These are phyloP conservation scores for Phytophthora chlamydospora DNA, from an alignment of 352 stramenopile species.

Conservation along the genomic window DNA sequence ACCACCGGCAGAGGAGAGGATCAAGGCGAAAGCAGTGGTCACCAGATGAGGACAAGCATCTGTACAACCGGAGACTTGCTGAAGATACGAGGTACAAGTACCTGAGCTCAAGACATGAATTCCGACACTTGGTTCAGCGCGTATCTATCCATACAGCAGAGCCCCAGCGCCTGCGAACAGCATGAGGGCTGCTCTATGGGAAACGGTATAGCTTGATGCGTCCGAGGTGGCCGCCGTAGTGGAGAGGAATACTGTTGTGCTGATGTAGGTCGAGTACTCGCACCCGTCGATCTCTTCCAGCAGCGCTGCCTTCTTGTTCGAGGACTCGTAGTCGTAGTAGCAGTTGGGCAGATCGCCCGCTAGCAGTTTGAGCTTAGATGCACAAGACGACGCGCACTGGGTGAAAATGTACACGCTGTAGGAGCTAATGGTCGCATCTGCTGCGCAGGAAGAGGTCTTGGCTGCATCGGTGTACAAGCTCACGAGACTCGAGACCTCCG, in stretches of 20 bases:
- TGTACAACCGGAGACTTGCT: not conserved
- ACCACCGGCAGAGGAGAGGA: slow-evolving; percentile 8
- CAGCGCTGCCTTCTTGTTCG: slow-evolving; percentile 36
- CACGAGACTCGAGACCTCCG: slow-evolving; percentile 18
- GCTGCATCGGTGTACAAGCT: slow-evolving; percentile 23
- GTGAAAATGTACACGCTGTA: slow-evolving; percentile 39
- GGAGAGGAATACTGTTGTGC: slow-evolving; percentile 17
- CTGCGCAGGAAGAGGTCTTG: slow-evolving; percentile 22
- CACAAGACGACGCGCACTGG: slow-evolving; percentile 35
- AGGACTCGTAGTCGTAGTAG: slow-evolving; percentile 35
- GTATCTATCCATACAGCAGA: slow-evolving; percentile 8
- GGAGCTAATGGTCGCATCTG: slow-evolving; percentile 19
- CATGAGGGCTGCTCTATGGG: not conserved
- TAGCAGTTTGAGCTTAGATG: slow-evolving; percentile 17
- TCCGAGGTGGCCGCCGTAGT: not conserved
- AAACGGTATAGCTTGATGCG: not conserved
- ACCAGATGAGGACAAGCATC: slow-evolving; percentile 1
- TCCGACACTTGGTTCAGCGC: too few species aligned
- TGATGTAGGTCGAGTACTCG: slow-evolving; percentile 13
- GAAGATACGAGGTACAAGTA: not conserved
- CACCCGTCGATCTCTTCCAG: slow-evolving; percentile 14
- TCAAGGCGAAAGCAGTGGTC: slow-evolving; percentile 1
- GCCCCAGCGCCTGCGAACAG: not conserved
- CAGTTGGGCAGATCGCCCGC: slow-evolving; percentile 36
- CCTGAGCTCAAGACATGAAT: too few species aligned